A percentile compares a stretch with the other conserved stretches of the same genome.
These are phyloP conservation scores for Daldinia sp. DNA, from an alignment of 2,329 filamentous ascomycete genomes.

Conservation along the genomic window DNA sequence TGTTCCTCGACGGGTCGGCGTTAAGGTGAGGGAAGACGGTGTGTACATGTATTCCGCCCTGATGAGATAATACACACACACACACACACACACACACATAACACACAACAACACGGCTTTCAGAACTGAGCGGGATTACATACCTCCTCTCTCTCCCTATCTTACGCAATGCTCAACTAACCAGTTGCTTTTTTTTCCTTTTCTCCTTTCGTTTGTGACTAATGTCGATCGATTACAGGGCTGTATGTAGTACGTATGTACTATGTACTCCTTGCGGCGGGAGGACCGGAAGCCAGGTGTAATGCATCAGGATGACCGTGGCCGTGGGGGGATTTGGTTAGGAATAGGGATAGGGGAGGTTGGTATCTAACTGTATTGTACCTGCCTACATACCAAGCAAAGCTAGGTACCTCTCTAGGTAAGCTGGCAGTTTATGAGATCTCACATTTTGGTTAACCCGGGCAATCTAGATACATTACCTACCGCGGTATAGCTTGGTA, in stretches of 20 bases:
- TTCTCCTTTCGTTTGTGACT: not conserved
- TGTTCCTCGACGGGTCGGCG: too few species aligned
- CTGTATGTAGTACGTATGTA: too few species aligned
- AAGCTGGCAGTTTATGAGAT: too few species aligned
- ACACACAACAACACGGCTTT: too few species aligned
- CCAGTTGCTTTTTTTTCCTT: not conserved
- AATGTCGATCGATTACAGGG: not conserved
- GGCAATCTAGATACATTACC: not conserved
- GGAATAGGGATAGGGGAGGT: too few species aligned
- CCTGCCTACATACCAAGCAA: too few species aligned
- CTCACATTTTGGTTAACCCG: not conserved
- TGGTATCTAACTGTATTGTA: not conserved
- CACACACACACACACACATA: not conserved
- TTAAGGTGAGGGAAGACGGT: too few species aligned
- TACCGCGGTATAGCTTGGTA: not conserved
- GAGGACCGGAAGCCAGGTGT: not conserved
- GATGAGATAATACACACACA: not conserved
- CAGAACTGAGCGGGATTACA: not conserved
- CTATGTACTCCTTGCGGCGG: not conserved
- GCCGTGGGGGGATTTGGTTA: not conserved
- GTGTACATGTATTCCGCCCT: too few species aligned
- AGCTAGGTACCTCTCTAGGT: too few species aligned
- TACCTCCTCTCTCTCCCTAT: not conserved
- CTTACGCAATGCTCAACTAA: not conserved
- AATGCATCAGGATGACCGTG: not conserved